Evolutionary conservation across 1,139 yeast species (phyloP).

Genomic region (Blastobotrys capitulatus): DNA sequence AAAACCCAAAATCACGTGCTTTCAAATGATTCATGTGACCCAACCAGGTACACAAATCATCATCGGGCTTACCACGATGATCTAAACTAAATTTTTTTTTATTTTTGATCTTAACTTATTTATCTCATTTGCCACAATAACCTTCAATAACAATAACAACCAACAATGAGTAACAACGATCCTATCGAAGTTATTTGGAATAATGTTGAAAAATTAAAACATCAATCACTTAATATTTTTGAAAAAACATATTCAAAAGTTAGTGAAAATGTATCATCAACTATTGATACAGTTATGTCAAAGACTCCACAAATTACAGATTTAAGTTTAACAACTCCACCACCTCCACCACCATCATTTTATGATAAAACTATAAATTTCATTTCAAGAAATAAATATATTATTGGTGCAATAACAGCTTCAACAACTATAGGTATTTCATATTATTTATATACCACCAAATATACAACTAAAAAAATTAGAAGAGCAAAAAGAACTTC

Average conservation of each 20-base stretch:
- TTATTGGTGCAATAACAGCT: conserved; percentile 22
- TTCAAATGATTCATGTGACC: too few relatives aligned
- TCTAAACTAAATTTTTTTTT: too few relatives aligned
- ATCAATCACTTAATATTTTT: conserved; percentile 22
- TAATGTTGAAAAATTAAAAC: conserved; percentile 21
- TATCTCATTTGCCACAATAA: too few relatives aligned
- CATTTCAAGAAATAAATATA: conserved; percentile 25
- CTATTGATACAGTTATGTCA: conserved; percentile 6
- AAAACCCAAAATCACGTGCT: too few relatives aligned
- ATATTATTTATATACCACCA: conserved; percentile 18
- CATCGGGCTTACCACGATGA: too few relatives aligned
- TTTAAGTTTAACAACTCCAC: conserved; percentile 13
- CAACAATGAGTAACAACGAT: conserved; percentile 15
- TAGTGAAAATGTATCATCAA: conserved; percentile 17
- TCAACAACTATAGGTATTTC: conserved; percentile 23
- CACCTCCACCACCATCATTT: conserved; percentile 27
- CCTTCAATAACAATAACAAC: too few relatives aligned
- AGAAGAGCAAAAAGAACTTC: conserved; percentile 58
- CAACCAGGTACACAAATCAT: too few relatives aligned
- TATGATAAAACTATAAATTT: conserved; percentile 25
- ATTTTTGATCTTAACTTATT: too few relatives aligned
- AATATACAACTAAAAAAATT: conserved; percentile 14
- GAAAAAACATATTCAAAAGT: conserved; percentile 22
- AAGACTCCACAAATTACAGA: conserved; percentile 1
- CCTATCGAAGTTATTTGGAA: conserved; percentile 27